Conservation (phyloP, 345 rosid genomes). For the Lagerstroemia speciosa region DNA sequence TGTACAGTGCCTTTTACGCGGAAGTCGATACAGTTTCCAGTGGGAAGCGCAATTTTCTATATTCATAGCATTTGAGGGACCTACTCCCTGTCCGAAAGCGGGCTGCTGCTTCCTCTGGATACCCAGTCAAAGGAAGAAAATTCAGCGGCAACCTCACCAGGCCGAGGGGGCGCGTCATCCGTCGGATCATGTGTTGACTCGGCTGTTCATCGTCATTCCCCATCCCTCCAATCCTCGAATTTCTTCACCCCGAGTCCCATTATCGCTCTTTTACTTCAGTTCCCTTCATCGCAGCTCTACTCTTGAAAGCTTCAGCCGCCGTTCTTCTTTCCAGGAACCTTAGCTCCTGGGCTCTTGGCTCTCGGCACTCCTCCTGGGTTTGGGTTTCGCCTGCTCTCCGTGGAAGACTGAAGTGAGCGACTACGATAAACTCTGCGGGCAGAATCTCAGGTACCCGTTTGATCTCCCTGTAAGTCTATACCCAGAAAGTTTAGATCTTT, state of each 20-base stretch:
- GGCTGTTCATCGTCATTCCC: not conserved
- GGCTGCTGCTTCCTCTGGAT: not conserved
- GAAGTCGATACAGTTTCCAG: too few relatives aligned
- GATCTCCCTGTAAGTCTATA: not conserved
- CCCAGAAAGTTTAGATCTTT: conserved; percentile 2
- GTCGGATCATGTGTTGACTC: not conserved
- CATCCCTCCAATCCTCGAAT: not conserved
- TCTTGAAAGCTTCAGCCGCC: not conserved
- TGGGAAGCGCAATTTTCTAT: too few relatives aligned
- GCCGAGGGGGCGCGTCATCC: not conserved
- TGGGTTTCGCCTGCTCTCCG: not conserved
- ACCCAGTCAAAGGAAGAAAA: not conserved
- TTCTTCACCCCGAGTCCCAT: not conserved
- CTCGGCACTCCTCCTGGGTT: not conserved
- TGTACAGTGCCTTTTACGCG: too few relatives aligned
- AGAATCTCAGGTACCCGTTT: conserved; percentile 6
- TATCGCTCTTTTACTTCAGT: not conserved
- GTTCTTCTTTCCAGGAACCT: not conserved
- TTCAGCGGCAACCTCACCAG: not conserved
- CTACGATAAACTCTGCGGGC: not conserved
- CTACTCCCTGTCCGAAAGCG: not conserved
- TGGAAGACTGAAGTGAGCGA: not conserved
- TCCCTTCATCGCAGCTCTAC: not conserved
- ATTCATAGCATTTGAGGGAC: too few relatives aligned
- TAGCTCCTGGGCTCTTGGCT: not conserved